Evolutionary conservation across 306 rosid species (phyloP).

Genomic region (Chamaecrista fasciculata): DNA sequence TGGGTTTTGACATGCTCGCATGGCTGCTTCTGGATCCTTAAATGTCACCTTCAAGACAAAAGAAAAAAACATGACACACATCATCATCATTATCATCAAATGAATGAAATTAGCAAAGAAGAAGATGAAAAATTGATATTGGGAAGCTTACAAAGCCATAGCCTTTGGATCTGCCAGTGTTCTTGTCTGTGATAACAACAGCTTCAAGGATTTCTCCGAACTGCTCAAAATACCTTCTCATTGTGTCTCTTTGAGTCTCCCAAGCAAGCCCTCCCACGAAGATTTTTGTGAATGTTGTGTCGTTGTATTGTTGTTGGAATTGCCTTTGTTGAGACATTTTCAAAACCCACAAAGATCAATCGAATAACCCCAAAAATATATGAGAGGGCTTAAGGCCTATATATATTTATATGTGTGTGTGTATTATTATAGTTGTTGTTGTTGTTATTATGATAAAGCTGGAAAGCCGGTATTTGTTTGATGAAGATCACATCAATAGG

Average conservation of each 20-base stretch:
- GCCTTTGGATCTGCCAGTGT: slow-evolving; percentile 97
- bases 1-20: slow-evolving; percentile 94
- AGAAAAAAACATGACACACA: background rate
- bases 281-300: slow-evolving; percentile 82
- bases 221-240: slow-evolving; percentile 88
- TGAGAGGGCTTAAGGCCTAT: background rate
- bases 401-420: too few relatives aligned
- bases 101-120: slow-evolving; percentile 9
- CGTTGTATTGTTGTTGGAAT: slow-evolving; percentile 69
- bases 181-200: slow-evolving; percentile 90
- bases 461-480: slow-evolving; percentile 27
- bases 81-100: too few relatives aligned
- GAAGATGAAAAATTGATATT: background rate
- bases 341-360: background rate
- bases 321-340: slow-evolving; percentile 77
- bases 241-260: slow-evolving; percentile 91
- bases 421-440: too few relatives aligned
- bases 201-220: slow-evolving; percentile 96
- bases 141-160: slow-evolving; percentile 81
- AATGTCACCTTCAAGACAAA: slow-evolving; percentile 65
- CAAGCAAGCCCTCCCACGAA: slow-evolving; percentile 98
- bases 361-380: background rate
- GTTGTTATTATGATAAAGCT: too few relatives aligned
- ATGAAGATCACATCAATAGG: slow-evolving; percentile 38
- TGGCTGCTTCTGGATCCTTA: slow-evolving; percentile 90